A percentile compares a stretch with the other conserved stretches of the same genome.
These are phyloP conservation scores for Triglochin maritima DNA, from an alignment of 106 monocot genomes.

Conservation along the genomic window DNA sequence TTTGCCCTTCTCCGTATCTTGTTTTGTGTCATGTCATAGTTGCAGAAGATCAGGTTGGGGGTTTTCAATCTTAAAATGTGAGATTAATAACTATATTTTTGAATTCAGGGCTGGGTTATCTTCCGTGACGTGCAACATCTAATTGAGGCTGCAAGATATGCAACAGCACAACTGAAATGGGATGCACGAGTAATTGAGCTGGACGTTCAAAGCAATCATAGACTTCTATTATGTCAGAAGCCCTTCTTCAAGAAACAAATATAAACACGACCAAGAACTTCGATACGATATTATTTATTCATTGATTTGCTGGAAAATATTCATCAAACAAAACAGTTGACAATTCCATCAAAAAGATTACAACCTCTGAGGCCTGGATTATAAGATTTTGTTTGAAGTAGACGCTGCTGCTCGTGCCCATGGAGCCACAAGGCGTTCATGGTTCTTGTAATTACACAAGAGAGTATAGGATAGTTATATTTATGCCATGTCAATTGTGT, in stretches of 20 bases:
- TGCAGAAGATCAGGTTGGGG: not conserved
- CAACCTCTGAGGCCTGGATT: too few relatives aligned
- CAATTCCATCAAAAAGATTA: not conserved
- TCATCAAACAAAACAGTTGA: not conserved
- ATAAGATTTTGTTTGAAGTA: not conserved
- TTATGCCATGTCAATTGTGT: conserved; percentile 14
- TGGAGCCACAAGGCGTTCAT: conserved; percentile 47
- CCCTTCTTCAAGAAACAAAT: conserved; percentile 63
- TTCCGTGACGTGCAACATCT: conserved; percentile 44
- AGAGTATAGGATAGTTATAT: conserved; percentile 12
- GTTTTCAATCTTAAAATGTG: too few relatives aligned
- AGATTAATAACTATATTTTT: too few relatives aligned
- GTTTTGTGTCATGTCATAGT: not conserved
- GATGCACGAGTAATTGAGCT: conserved; percentile 52
- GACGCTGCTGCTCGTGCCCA: conserved; percentile 9
- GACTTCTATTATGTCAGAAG: conserved; percentile 76
- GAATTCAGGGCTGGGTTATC: conserved; percentile 86
- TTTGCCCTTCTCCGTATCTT: not conserved
- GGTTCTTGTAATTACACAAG: conserved; percentile 23
- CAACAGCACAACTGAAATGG: conserved; percentile 59
- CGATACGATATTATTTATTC: not conserved
- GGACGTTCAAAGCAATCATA: conserved; percentile 51
- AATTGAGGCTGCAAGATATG: conserved; percentile 44
- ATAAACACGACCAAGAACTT: conserved; percentile 5
- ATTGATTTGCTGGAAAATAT: conserved; percentile 8